Conservation (phyloP, 106 monocot species). For the Alisma plantagoaquatica region DNA sequence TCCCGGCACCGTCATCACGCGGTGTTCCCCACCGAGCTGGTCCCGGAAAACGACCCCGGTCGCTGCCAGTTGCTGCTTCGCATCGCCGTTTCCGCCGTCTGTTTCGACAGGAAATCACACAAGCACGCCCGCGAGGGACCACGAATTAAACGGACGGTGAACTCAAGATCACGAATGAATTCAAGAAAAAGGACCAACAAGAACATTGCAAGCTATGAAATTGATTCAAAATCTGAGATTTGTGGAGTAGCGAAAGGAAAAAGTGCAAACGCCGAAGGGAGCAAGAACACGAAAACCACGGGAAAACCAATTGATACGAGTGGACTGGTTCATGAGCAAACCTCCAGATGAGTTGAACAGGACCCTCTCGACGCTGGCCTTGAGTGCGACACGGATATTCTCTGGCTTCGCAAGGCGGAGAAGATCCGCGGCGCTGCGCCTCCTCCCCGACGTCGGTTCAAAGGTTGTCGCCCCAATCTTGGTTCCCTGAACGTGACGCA, state of each 20-base stretch:
- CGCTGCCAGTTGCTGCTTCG: background rate
- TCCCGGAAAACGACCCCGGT: slow-evolving; percentile 57
- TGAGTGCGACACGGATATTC: slow-evolving; percentile 39
- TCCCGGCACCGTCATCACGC: slow-evolving; percentile 22
- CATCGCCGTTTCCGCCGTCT: too few species aligned
- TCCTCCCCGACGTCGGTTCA: slow-evolving; percentile 29
- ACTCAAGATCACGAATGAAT: too few species aligned
- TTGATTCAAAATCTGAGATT: too few species aligned
- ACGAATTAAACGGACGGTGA: too few species aligned
- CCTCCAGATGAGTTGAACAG: slow-evolving; percentile 21
- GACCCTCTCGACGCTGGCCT: slow-evolving; percentile 53
- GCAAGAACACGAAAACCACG: background rate
- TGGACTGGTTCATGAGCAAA: background rate
- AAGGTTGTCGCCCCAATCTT: slow-evolving; percentile 67
- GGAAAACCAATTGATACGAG: background rate
- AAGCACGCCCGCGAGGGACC: too few species aligned
- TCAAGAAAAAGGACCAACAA: too few species aligned
- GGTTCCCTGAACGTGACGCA: slow-evolving; percentile 52
- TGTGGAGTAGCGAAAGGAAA: too few species aligned
- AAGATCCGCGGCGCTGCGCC: slow-evolving; percentile 68
- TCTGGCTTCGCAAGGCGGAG: slow-evolving; percentile 30
- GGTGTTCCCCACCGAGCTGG: slow-evolving; percentile 27
- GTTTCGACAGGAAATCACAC: too few species aligned
- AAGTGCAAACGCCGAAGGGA: background rate
- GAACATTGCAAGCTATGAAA: too few species aligned